A percentile compares a stretch with the other conserved stretches of the same genome.
These are phyloP conservation scores for Starmerella asiatica DNA, from an alignment of 805 yeast genomes.

Conservation along the genomic window DNA sequence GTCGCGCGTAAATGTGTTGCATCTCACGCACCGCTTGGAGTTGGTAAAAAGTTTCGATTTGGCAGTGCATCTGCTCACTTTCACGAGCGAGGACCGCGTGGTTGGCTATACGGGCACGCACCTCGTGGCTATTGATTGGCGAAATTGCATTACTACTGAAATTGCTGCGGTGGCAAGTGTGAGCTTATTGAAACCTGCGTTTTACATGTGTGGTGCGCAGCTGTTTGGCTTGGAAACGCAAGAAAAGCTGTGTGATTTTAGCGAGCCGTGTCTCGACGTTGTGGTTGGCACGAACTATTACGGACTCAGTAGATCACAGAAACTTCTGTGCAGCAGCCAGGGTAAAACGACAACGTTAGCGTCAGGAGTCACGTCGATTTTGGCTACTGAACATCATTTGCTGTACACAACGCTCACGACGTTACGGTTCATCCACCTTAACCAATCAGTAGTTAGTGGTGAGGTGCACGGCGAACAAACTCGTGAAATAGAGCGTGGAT, in stretches of 20 bases:
- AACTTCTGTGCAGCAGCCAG: constrained; percentile 38
- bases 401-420: constrained; percentile 74
- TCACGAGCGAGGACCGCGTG: background rate
- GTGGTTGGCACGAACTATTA: constrained; percentile 27
- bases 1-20: background rate
- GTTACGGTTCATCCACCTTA: constrained; percentile 67
- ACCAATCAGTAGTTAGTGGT: constrained; percentile 19
- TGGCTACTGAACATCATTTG: constrained; percentile 45
- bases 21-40: background rate
- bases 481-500: constrained; percentile 83
- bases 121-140: background rate
- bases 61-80: background rate
- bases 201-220: constrained; percentile 5
- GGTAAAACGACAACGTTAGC: constrained; percentile 29
- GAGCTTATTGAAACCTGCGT: constrained; percentile 4
- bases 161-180: background rate
- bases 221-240: constrained; percentile 1
- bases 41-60: background rate
- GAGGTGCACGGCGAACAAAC: constrained; percentile 57
- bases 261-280: constrained; percentile 49
- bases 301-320: constrained; percentile 67
- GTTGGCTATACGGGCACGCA: background rate
- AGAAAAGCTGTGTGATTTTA: constrained; percentile 33
- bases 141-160: too few species aligned
- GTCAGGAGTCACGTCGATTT: constrained; percentile 69